Percentiles rank a stretch among this genome's conserved stretches.
Evolutionary conservation across 768 basidiomycete genomes (phyloP).

Genomic region (Rubroboletus satanas): DNA sequence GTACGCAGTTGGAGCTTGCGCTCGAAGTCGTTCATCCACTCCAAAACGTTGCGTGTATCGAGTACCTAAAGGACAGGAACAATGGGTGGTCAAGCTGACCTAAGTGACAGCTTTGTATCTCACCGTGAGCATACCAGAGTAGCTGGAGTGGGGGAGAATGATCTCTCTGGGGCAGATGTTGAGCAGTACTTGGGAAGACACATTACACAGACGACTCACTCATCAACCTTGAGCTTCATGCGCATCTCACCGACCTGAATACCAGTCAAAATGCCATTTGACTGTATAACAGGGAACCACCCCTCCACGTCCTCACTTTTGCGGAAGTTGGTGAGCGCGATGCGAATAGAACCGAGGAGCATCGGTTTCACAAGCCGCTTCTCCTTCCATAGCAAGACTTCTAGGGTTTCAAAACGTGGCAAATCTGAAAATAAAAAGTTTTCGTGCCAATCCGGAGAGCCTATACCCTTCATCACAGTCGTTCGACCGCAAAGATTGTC

Average conservation of each 20-base stretch:
- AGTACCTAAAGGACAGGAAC: constrained; percentile 11
- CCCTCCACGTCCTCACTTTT: constrained; percentile 75
- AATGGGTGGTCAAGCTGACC: neutral
- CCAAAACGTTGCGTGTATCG: constrained; percentile 64
- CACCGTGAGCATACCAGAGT: constrained; percentile 59
- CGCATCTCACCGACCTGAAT: constrained; percentile 72
- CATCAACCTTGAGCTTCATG: constrained; percentile 69
- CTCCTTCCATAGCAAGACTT: constrained; percentile 66
- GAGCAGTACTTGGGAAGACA: constrained; percentile 4
- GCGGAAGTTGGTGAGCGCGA: constrained; percentile 67
- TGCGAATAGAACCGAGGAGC: constrained; percentile 56
- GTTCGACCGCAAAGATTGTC: constrained; percentile 67
- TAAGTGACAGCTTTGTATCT: constrained; percentile 12
- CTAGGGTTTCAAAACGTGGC: constrained; percentile 71
- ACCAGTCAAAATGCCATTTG: constrained; percentile 45
- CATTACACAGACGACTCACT: constrained; percentile 43
- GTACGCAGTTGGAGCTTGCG: constrained; percentile 62
- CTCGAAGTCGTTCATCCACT: constrained; percentile 73
- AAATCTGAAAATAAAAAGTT: constrained; percentile 68
- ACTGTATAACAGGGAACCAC: constrained; percentile 74
- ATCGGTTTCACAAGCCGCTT: constrained; percentile 57
- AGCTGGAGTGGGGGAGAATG: constrained; percentile 65
- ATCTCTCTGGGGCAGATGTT: constrained; percentile 54
- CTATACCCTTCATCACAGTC: constrained; percentile 62
- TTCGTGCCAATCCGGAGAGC: constrained; percentile 81